Evolutionary conservation across 2,329 filamentous ascomycete species (phyloP), one percentile per base, ranked within the genome.

Genomic region (Aspergillus pseudoterreus): DNA sequence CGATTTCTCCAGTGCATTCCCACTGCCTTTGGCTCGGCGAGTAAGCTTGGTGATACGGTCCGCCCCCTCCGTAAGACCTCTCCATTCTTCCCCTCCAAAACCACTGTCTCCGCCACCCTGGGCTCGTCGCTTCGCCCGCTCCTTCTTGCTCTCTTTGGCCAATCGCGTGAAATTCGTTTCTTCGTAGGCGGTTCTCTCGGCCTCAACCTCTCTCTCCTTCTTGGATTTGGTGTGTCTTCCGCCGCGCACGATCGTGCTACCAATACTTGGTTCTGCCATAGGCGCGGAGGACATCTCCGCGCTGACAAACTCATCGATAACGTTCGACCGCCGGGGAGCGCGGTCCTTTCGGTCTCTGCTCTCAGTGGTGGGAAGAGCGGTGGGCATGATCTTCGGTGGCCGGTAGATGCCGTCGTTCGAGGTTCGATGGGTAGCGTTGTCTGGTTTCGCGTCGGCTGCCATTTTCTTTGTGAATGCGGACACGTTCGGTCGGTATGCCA

Each of bases 1-100:
- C 69, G 91, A 95, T 79, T 87, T 92, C 65, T 95, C 92, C 59
- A 90, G 66, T 0, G 82, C 81, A 58, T 79, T 74, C 45, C 78
- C 68, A 58, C 78, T 76, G 33, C 78, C 76, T 54, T 78, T 78
- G 69, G 84, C 89, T 66, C 82, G 82, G 71, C 83, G 84, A 6
- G 92, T 96, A 64, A 96, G 76, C 56, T 85, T 80, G 61, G 91
- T 87, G 71, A 96, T 96, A 42, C 92, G 81, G 72, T 96, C 90
- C 47, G 92, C 82, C 6, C 91, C 90, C 67, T 92, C 86, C 51
- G 89, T 90, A 42, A 99, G 76, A 22, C 87, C 85, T 57, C 86
- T 83, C 90, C 91, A 97, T 67, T 97, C 94, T 73, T 97, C 94
- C 47, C 94, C 94, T 55, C 92, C 92, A 73, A 88, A 96, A 71